Evolutionary conservation across 1,284 basidiomycete species (phyloP).

Genomic region (Heliocybe sulcata): DNA sequence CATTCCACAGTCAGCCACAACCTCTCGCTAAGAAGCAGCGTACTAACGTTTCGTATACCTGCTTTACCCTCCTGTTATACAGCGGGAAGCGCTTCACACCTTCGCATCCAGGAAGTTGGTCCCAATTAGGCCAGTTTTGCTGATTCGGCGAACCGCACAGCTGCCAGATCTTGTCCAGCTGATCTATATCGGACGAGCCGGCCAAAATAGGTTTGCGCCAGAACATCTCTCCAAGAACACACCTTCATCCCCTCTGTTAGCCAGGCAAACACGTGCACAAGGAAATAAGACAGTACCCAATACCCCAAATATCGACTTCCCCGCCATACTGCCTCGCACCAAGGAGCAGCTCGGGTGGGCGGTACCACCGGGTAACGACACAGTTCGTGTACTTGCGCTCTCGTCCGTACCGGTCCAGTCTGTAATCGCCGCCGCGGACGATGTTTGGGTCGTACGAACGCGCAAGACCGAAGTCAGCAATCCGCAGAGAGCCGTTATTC

Average conservation of each 20-base stretch:
- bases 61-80: slow-evolving; percentile 45
- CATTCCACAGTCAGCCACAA: slow-evolving; percentile 8
- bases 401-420: slow-evolving; percentile 36
- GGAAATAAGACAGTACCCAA: slow-evolving; percentile 57
- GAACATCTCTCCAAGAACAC: slow-evolving; percentile 97
- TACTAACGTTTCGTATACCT: slow-evolving; percentile 53
- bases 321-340: slow-evolving; percentile 88
- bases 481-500: slow-evolving; percentile 76
- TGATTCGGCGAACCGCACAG: slow-evolving; percentile 87
- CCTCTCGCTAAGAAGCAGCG: slow-evolving; percentile 4
- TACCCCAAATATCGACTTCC: slow-evolving; percentile 98
- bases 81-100: slow-evolving; percentile 56
- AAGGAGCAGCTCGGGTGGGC: slow-evolving; percentile 91
- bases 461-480: slow-evolving; percentile 97
- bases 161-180: slow-evolving; percentile 84
- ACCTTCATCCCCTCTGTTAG: slow-evolving; percentile 34
- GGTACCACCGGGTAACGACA: slow-evolving; percentile 98
- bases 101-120: slow-evolving; percentile 73
- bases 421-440: slow-evolving; percentile 28
- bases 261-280: slow-evolving; percentile 1
- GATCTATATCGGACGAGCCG: slow-evolving; percentile 85
- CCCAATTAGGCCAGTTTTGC: slow-evolving; percentile 78
- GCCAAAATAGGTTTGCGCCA: slow-evolving; percentile 81
- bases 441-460: slow-evolving; percentile 59
- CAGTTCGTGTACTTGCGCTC: slow-evolving; percentile 90